Evolutionary conservation across 306 rosid genomes (phyloP), one percentile per base, ranked within the genome.

Genomic region (Cucumis sativus): DNA sequence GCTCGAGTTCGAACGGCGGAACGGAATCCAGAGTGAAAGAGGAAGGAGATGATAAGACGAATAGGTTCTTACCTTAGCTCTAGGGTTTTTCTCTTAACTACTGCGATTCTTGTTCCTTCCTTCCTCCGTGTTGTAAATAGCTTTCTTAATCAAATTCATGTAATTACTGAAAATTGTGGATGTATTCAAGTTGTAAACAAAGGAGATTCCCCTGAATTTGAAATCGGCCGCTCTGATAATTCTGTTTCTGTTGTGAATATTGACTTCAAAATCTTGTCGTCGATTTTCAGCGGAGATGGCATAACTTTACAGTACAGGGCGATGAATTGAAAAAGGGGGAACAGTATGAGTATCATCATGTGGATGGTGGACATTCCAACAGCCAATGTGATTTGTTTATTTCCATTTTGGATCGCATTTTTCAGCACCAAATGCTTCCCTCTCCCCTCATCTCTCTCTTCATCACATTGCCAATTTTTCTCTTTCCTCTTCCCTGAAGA

Each of bases 41-140:
- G 52, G 81, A 80, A 77, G 86, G 82, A 77, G 86, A 84, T 28
- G 87, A 84, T 57, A 77, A 85, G 72, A 73, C 23, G 16, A 83
- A 84, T 80, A 79, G 89, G 76, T 91, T 89, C 83, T 83, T 91
- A 47, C 91, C 92, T 43, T 91, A 88, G 76, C 56, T 49, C 10
- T 67, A 64, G 61, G 17, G 73, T n/a, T 49, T 77, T 63, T 39
- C 21, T 33, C 10, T 8, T 8, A 56, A 17, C 37, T 58, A 56
- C 39, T 41, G 65, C 52, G 55, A 75, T 56, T 56, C 67, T 75
- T 58, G 66, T 75, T 37, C 52, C 37, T 55, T 15, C 58, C 25
- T 52, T 74, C 62, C 62, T 33, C 69, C 4, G 66, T 75, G 68
- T 58, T 75, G 66, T 75, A 57, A 35, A 75, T 73, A 73, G 4